Conservation (phyloP, 2,329 filamentous ascomycete genomes). For the Fusarium sp. region DNA sequence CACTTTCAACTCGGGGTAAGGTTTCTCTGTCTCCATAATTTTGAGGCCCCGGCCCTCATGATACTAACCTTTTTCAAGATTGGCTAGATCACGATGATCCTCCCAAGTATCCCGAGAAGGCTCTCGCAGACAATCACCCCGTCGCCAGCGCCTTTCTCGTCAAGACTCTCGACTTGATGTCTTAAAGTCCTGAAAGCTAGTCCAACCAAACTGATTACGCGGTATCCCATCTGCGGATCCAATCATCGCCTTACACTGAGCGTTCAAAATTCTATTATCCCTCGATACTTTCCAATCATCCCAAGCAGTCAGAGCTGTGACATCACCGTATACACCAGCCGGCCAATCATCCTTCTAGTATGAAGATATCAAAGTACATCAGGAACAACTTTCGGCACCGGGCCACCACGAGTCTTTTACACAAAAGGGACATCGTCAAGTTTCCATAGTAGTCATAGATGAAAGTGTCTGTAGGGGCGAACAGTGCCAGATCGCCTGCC, state of each 20-base stretch:
- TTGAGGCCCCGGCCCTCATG: too few species aligned
- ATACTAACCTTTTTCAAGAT: background rate
- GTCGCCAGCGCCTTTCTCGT: background rate
- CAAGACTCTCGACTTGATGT: background rate
- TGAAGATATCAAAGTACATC: too few species aligned
- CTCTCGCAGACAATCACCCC: fast-evolving
- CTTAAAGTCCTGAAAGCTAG: fast-evolving
- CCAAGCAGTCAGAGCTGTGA: too few species aligned
- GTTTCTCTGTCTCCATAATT: too few species aligned
- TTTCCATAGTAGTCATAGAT: too few species aligned
- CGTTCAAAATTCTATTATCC: background rate
- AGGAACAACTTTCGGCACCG: too few species aligned
- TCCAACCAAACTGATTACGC: background rate
- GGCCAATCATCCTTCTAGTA: background rate
- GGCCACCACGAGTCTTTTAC: too few species aligned
- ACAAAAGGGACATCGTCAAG: too few species aligned
- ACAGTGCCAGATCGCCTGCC: too few species aligned
- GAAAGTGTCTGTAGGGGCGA: too few species aligned
- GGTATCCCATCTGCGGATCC: fast-evolving
- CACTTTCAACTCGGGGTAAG: too few species aligned
- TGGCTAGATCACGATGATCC: background rate
- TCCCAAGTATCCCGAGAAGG: background rate
- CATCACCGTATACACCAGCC: too few species aligned
- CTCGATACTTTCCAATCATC: fast-evolving
- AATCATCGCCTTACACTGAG: fast-evolving